Base-by-base conservation (phyloP, 768 basidiomycete genomes). In the Suillus bovinus region DNA sequence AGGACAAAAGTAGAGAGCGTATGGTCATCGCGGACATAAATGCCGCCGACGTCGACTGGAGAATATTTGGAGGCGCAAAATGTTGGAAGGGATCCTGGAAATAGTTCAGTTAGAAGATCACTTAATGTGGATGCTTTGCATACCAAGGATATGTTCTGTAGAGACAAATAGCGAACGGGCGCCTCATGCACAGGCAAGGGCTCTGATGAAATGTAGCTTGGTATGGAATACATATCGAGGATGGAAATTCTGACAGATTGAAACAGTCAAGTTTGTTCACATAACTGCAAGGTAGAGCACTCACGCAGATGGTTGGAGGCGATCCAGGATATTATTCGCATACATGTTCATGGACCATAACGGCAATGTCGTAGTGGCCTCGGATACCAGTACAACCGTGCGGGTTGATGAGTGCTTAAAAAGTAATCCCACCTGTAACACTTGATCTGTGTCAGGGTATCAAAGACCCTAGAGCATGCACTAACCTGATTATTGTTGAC, bases 41-140 rank as follows among this genome's bases (percentile, higher is more conserved):
- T 2, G 86, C 78, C 5, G 87, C 85, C 0, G 85, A 80, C 1
- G 83, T 80, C 6, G 81, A 79, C 63, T 81, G 82, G 50, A 86
- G 68, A 38, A 88, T 76, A 64, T 88, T 88, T 17, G 87, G 87
- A 4, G 86, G 82, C 3, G 77, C 68, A 59, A 86, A 86, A 1
- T 69, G 70, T 56, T 79, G 66, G 0, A 78, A 73, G 4, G 70
- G 63, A 61, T 72, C 70, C 81, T 84, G 33, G 29, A 24, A 34
- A 29, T 27, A 27, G 1, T 11, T 16, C 3, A 6, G 27, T 71
- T 59, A 69, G 53, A 17, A 39, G 14, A 4, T 52, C 24, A 3
- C 9, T 29, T 54, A 24, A 24, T n/a, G 54, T 53, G 22, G 8
- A 60, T 46, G 36, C 13, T 46, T 27, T 29, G 13, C n/a, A 36